Evolutionary conservation across 2,329 filamentous ascomycete species (phyloP), one percentile per base, ranked within the genome.

Genomic region (Talaromyces funiculosus): DNA sequence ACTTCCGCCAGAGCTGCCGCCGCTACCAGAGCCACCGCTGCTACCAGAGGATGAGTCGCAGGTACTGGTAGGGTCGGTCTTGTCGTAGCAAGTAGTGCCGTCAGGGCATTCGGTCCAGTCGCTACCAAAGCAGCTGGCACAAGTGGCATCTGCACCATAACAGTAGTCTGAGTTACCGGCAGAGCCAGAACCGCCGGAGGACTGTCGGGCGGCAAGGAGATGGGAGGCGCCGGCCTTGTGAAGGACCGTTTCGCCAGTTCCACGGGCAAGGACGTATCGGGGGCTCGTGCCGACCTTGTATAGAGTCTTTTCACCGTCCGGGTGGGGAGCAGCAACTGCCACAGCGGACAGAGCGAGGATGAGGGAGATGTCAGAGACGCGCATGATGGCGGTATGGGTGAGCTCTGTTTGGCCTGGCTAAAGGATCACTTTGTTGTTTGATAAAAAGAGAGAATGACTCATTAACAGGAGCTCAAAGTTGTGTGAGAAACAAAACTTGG

Each of bases 121-220:
- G 37, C 9, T 12, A 10, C 60, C 60, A 26, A 61, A 61, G 47
- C 60, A 61, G 33, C 60, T 61, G 26, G 43, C 55, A 31, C 60
- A 61, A 7, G 60, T 61, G 2, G 14, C 60, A 14, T 18, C 55
- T 12, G 1, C 1, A 38, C 60, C 60, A n/a, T 14, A 45, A 40
- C 60, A 61, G 22, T 12, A 40, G 18, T 54, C 47, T 1, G 60
- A 58, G 40, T 20, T n/a, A 14, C 60, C 55, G 4, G 53, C 59
- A 22, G 60, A 61, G 47, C 60, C 60, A 20, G n/a, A 8, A 6
- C 51, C n/a, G 16, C 42, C 56, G 22, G 55, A 57, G 33, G 57
- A 53, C n/a, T 61, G 60, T 16, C 60, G 60, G 20, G 55, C 60
- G 20, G 53, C 59, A 16, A 61, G 31, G 9, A 61, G 37, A 14